Percentiles rank a stretch among this genome's conserved stretches.
These are phyloP conservation scores for Ajuga reptans DNA, from an alignment of 305 asterid species.

Conservation along the genomic window DNA sequence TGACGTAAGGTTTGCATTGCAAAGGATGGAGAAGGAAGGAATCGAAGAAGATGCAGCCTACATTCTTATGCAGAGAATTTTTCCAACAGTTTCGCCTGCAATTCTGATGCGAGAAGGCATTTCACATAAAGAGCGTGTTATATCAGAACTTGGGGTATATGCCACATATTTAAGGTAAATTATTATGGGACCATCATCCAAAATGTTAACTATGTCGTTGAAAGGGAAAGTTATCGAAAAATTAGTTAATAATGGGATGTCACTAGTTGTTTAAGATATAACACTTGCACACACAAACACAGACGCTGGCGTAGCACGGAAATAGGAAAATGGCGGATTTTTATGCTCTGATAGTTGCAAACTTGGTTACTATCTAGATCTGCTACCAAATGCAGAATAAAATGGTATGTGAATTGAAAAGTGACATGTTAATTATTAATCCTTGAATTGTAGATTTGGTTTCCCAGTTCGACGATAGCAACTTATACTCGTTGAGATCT, in stretches of 20 bases:
- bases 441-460: no score
- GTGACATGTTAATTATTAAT: no score
- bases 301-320: background rate
- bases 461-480: background rate
- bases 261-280: background rate
- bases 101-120: constrained; percentile 70
- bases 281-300: background rate
- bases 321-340: background rate
- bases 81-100: constrained; percentile 63
- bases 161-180: constrained; percentile 76
- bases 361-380: background rate
- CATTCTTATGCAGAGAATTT: constrained; percentile 94
- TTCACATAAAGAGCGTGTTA: constrained; percentile 53
- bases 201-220: background rate
- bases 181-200: background rate
- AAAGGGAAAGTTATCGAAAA: background rate
- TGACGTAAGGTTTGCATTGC: constrained; percentile 54
- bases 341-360: background rate
- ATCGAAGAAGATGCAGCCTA: constrained; percentile 74
- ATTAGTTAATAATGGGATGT: background rate
- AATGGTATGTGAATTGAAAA: no score
- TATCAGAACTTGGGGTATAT: constrained; percentile 83
- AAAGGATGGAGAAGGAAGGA: constrained; percentile 57
- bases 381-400: background rate
- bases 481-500: background rate